Evolutionary conservation across 805 yeast species (phyloP).

Genomic region (Wickerhamia fluorescens): DNA sequence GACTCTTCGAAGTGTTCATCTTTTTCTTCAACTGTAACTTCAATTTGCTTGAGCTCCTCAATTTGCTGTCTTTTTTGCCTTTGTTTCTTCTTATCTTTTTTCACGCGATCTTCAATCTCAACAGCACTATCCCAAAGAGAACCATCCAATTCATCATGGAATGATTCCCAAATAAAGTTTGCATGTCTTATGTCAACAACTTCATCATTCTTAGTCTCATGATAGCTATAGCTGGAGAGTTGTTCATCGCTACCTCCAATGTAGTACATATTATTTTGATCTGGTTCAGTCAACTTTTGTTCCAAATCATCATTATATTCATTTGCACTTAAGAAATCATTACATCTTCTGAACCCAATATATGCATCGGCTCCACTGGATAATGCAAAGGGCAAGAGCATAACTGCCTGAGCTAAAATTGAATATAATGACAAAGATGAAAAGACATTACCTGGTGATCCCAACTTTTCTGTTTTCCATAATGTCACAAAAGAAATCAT

Average conservation of each 20-base stretch:
- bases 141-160: conserved; percentile 17
- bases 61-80: conserved; percentile 3
- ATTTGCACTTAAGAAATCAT: conserved; percentile 14
- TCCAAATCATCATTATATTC: conserved; percentile 11
- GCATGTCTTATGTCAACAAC: conserved; percentile 21
- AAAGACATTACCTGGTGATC: conserved; percentile 33
- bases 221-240: background rate
- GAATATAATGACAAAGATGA: conserved; percentile 36
- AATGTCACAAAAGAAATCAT: conserved; percentile 39
- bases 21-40: conserved; percentile 3
- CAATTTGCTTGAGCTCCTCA: conserved; percentile 6
- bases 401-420: conserved; percentile 37
- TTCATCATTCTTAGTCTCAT: conserved; percentile 2
- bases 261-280: conserved; percentile 2
- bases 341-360: conserved; percentile 28
- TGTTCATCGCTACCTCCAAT: conserved; percentile 2
- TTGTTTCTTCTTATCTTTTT: conserved; percentile 9
- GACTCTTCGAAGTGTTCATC: conserved; percentile 1
- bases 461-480: conserved; percentile 38
- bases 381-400: conserved; percentile 38
- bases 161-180: conserved; percentile 26
- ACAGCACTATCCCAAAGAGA: conserved; percentile 19
- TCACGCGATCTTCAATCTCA: conserved; percentile 6
- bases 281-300: conserved; percentile 5
- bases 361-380: conserved; percentile 40